Percentiles rank a stretch among this genome's conserved stretches.
Evolutionary conservation across 2,329 filamentous ascomycete genomes (phyloP).

Genomic region (Cercospora sp.): DNA sequence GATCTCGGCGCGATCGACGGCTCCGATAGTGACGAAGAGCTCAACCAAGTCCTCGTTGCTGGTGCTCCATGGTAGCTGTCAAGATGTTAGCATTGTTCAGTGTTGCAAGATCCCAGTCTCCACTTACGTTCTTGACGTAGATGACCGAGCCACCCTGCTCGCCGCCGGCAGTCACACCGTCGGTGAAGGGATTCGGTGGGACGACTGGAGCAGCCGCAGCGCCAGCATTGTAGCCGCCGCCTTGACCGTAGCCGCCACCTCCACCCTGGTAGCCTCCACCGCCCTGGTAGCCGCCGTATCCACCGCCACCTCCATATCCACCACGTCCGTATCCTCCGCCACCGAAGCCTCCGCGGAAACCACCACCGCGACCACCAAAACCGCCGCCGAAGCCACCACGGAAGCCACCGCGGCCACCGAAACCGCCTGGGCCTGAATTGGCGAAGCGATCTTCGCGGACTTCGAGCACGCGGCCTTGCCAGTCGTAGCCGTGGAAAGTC

Average conservation of each 20-base stretch:
- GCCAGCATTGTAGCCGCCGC: conserved; percentile 39
- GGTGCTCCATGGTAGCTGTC: conserved; percentile 92
- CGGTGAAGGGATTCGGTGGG: conserved; percentile 84
- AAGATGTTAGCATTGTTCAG: conserved; percentile 33
- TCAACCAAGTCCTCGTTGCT: conserved; percentile 97
- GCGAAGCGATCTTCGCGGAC: conserved; percentile 96
- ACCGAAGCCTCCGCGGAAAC: conserved; percentile 44
- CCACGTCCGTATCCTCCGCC: conserved; percentile 47
- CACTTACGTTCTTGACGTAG: conserved; percentile 92
- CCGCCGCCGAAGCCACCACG: conserved; percentile 45
- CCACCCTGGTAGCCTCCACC: conserved; percentile 49
- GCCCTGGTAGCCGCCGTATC: conserved; percentile 58
- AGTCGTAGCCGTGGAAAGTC: conserved; percentile 98
- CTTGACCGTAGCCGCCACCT: conserved; percentile 50
- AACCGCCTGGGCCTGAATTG: conserved; percentile 50
- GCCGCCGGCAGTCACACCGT: conserved; percentile 82
- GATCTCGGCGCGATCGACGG: conserved; percentile 97
- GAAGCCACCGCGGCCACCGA: conserved; percentile 41
- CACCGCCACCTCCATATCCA: conserved; percentile 61
- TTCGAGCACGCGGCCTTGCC: conserved; percentile 90
- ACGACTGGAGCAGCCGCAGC: conserved; percentile 50
- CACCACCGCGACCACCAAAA: conserved; percentile 50
- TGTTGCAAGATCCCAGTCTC: conserved; percentile 20
- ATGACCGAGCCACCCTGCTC: conserved; percentile 76
- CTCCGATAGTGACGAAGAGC: conserved; percentile 95